phyloP scores from a whole-genome alignment of 371 early-diverging fungal genomes.

The Fennellomyces sp. region DNA sequence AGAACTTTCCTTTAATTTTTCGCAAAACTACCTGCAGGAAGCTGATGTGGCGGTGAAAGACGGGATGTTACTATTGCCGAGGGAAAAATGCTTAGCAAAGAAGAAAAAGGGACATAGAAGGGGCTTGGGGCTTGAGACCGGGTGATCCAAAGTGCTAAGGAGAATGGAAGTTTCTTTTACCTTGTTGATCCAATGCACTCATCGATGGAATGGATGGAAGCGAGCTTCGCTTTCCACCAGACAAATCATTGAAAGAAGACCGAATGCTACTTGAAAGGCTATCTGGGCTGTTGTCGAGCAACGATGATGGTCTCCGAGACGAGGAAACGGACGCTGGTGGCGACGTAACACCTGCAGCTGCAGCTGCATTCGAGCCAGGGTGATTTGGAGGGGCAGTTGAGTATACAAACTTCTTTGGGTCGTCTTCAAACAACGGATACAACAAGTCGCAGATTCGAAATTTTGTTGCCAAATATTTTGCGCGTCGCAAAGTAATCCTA shows the following conservation, averaged over 20 bases:
- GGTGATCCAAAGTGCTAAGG: no score
- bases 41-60: slow-evolving; percentile 1
- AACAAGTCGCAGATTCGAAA: slow-evolving; percentile 64
- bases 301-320: neutral
- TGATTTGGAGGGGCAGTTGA: slow-evolving; percentile 26
- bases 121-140: no score
- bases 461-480: slow-evolving; percentile 59
- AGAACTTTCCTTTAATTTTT: neutral
- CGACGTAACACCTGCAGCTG: neutral
- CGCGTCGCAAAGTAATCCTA: slow-evolving; percentile 67
- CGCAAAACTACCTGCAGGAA: neutral
- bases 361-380: neutral
- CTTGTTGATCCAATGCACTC: neutral
- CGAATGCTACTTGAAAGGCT: neutral
- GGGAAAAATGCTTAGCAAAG: neutral
- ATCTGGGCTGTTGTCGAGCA: neutral
- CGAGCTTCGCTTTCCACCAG: neutral
- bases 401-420: slow-evolving; percentile 49
- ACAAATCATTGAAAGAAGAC: slow-evolving; percentile 3
- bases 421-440: slow-evolving; percentile 72
- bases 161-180: neutral
- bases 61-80: neutral
- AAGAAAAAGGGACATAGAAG: neutral
- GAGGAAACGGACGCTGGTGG: neutral
- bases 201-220: slow-evolving; percentile 7